These are phyloP conservation scores for Candida sp. DNA, from an alignment of 1,139 yeast genomes.

Conservation along the genomic window DNA sequence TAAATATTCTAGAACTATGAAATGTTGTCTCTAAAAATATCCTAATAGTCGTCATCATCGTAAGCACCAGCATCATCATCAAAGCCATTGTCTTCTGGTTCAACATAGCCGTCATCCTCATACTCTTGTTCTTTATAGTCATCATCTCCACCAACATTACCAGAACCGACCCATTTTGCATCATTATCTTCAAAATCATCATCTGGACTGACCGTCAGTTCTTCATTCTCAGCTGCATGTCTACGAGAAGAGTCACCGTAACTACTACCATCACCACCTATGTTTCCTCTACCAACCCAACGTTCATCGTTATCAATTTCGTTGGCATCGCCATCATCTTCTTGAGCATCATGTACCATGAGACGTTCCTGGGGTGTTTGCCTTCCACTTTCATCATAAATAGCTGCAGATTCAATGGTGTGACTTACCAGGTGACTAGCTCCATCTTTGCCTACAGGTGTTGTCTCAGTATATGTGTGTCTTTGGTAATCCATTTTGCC, in stretches of 20 bases:
- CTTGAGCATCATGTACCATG: not conserved
- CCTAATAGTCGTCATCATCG: conserved; percentile 2
- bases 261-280: not conserved
- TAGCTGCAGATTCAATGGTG: not conserved
- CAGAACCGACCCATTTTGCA: not conserved
- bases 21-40: not conserved
- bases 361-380: not conserved
- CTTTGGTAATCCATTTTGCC: not conserved
- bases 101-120: conserved; percentile 2
- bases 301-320: not conserved
- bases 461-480: not conserved
- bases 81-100: conserved; percentile 1
- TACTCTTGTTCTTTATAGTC: not conserved
- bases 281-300: not conserved
- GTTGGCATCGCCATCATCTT: conserved; percentile 3
- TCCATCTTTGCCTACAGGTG: not conserved
- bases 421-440: not conserved
- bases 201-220: not conserved
- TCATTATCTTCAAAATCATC: conserved; percentile 1
- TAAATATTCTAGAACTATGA: not conserved
- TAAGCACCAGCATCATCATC: not conserved
- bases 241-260: not conserved
- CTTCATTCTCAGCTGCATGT: not conserved
- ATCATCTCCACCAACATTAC: not conserved
- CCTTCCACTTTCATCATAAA: conserved; percentile 1